Evolutionary conservation across 345 rosid species (phyloP).

Genomic region (Bruguiera sexangula): DNA sequence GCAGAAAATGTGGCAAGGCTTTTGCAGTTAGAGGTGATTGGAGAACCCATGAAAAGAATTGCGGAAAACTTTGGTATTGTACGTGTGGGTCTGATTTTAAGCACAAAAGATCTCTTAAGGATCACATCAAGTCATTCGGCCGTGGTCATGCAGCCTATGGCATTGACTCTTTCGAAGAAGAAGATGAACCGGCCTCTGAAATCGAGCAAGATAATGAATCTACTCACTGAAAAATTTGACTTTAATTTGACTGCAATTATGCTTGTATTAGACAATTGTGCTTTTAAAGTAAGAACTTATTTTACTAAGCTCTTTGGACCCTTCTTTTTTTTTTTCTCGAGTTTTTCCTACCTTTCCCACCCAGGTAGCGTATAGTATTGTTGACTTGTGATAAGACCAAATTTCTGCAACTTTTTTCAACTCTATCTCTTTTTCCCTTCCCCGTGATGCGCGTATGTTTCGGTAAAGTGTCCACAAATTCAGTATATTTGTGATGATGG

Average conservation of each 20-base stretch:
- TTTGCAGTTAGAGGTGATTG: conserved; percentile 97
- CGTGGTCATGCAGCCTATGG: conserved; percentile 72
- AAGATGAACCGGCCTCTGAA: conserved; percentile 73
- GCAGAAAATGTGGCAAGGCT: conserved; percentile 89
- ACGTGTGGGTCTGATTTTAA: conserved; percentile 93
- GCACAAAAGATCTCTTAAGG: conserved; percentile 93
- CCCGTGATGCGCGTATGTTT: neutral
- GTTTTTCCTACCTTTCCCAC: neutral
- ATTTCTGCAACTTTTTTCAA: conserved; percentile 1
- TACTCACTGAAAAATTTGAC: conserved; percentile 22
- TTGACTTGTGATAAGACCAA: neutral
- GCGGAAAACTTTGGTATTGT: conserved; percentile 97
- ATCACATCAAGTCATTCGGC: conserved; percentile 87
- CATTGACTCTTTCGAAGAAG: conserved; percentile 58
- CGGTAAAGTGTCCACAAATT: too few species aligned
- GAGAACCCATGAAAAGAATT: conserved; percentile 99
- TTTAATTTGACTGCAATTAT: neutral
- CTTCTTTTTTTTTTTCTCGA: neutral
- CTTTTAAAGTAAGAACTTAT: conserved; percentile 2
- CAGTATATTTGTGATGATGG: too few species aligned
- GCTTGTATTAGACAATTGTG: conserved; percentile 13
- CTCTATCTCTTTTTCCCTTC: neutral
- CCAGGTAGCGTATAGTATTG: neutral
- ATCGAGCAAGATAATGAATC: conserved; percentile 57
- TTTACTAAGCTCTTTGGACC: neutral